Percentiles rank a stretch among this genome's conserved stretches.
Evolutionary conservation across 2,329 filamentous ascomycete genomes (phyloP).

Genomic region (Ophiocordyceps unilateralis): DNA sequence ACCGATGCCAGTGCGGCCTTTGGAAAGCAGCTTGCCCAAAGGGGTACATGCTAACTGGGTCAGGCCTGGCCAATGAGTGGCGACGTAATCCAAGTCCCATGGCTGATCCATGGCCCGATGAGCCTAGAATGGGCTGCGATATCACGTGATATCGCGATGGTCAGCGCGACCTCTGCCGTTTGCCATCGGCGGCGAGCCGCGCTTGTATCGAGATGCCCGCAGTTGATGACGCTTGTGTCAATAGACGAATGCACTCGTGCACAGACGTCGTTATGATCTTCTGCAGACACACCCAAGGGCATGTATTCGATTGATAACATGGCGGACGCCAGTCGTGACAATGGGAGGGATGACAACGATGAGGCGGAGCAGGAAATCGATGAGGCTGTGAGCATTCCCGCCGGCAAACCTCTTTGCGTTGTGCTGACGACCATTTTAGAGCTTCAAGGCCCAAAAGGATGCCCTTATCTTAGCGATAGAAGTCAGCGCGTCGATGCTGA

Average conservation of each 20-base stretch:
- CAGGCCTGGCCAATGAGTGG: neutral
- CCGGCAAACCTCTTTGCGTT: neutral
- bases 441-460: constrained; percentile 86
- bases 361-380: constrained; percentile 44
- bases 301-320: constrained; percentile 6
- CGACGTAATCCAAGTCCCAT: neutral
- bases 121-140: neutral
- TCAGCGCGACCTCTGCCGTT: neutral
- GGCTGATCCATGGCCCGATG: neutral
- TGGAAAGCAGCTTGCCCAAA: neutral
- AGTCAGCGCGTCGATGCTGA: constrained; percentile 75
- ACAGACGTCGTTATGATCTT: neutral
- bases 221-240: neutral
- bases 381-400: constrained; percentile 33
- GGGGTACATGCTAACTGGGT: neutral
- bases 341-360: constrained; percentile 40
- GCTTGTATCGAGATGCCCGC: neutral
- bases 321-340: constrained; percentile 21
- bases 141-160: neutral
- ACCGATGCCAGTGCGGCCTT: neutral
- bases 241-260: too few species aligned
- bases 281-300: neutral
- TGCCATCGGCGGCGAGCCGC: neutral
- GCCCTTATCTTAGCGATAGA: constrained; percentile 96
- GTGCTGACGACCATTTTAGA: constrained; percentile 26